Base-by-base conservation (phyloP, 2,329 filamentous ascomycete species). In the Alternaria consortialis region DNA sequence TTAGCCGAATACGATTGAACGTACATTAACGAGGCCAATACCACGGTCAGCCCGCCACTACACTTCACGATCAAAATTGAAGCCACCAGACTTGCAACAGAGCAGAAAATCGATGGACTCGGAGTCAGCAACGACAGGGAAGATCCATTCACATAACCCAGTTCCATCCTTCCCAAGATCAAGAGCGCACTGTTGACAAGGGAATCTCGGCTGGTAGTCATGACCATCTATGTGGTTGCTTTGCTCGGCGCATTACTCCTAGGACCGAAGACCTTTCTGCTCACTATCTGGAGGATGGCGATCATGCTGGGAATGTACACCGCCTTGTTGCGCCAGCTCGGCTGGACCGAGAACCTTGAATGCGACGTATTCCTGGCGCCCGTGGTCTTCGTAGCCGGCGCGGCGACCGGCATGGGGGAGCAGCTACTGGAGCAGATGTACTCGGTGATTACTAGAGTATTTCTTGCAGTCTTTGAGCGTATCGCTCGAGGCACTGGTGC, bases 361-460 rank as follows among this genome's bases (percentile, higher is more conserved):
- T 20, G 36, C 32, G 60, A 62, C 9, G n/a, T 53, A 4, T 23
- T 62, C 17, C 31, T 62, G 7, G 34, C 52, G 13, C 52, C 60
- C 3, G 20, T 62, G 5, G 37, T 46, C 48, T 58, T 34, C 8
- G 20, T 32, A 2, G 25, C 31, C 0, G 32, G 8, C 17, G 27
- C 17, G 13, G 31, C n/a, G 20, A 27, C 25, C 85, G 88, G 66
- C 86, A 31, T 37, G 3, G n/a, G 37, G 15, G n/a, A 12, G 25
- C 29, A 44, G 47, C 5, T 57, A 8, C 7, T 52, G 17, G 31
- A 13, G 0, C 23, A 25, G 12, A 1, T 43, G n/a, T n/a, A 37
- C n/a, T 12, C n/a, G 37, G 27, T 9, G 7, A 31, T 11, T 4
- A 5, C 43, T 20, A 7, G 7, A 3, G 2, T 53, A 7, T 12